Evolutionary conservation across 1,284 basidiomycete genomes (phyloP).

Genomic region (Leccinum subrobustum): DNA sequence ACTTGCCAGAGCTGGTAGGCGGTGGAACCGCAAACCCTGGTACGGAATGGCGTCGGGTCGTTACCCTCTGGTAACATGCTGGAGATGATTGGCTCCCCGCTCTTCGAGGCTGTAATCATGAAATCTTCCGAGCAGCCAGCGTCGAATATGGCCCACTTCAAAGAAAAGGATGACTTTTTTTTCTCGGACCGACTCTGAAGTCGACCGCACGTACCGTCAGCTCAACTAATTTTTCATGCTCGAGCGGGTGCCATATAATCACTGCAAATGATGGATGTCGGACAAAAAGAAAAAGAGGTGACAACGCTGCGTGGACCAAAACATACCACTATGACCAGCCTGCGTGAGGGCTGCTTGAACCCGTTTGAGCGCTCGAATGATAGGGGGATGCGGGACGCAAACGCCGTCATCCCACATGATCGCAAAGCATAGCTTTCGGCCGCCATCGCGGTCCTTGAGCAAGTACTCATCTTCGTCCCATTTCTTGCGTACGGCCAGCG

Average conservation of each 20-base stretch:
- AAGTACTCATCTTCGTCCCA: slow-evolving; percentile 64
- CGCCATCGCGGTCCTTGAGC: slow-evolving; percentile 58
- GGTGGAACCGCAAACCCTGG: slow-evolving; percentile 26
- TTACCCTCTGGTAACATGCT: slow-evolving; percentile 43
- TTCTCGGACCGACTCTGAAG: neutral
- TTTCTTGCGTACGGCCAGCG: slow-evolving; percentile 56
- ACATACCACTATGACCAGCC: slow-evolving; percentile 65
- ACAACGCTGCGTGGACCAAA: slow-evolving; percentile 1
- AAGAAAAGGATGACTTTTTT: neutral
- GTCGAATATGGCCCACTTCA: slow-evolving; percentile 40
- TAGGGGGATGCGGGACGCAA: slow-evolving; percentile 69
- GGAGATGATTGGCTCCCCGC: slow-evolving; percentile 52
- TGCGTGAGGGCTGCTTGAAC: slow-evolving; percentile 56
- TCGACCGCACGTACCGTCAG: slow-evolving; percentile 33
- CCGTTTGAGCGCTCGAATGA: slow-evolving; percentile 60
- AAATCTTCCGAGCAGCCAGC: slow-evolving; percentile 48
- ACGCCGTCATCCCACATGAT: slow-evolving; percentile 65
- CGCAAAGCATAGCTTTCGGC: slow-evolving; percentile 57
- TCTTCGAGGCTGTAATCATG: slow-evolving; percentile 35
- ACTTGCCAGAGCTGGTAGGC: slow-evolving; percentile 59
- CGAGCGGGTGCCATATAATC: slow-evolving; percentile 42
- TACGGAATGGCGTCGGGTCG: slow-evolving; percentile 23
- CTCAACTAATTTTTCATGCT: slow-evolving; percentile 38
- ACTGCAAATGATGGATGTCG: slow-evolving; percentile 23
- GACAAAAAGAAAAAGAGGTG: neutral